These are phyloP conservation scores for Cladophialophora yegresii DNA, from an alignment of 2,329 filamentous ascomycete genomes.

Conservation along the genomic window DNA sequence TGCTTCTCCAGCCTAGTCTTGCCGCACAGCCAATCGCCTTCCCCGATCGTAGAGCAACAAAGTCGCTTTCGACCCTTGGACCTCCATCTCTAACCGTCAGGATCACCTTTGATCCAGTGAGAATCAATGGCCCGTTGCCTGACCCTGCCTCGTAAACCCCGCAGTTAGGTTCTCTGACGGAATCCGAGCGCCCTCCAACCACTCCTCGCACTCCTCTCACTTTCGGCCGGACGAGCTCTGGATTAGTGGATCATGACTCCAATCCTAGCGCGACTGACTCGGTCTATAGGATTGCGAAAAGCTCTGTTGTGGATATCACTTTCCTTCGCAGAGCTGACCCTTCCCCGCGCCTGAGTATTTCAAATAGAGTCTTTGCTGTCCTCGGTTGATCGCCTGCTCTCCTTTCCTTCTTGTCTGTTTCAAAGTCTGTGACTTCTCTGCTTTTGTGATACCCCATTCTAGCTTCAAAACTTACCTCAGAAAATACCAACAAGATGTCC, in stretches of 20 bases:
- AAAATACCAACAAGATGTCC: constrained; percentile 41
- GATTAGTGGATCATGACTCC: constrained; percentile 18
- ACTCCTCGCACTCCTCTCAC: constrained; percentile 5
- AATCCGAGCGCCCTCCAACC: constrained; percentile 9
- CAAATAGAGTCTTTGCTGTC: constrained; percentile 31
- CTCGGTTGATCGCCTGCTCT: constrained; percentile 38
- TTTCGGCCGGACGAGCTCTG: constrained; percentile 14
- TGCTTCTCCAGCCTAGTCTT: not conserved
- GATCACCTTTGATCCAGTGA: constrained; percentile 24
- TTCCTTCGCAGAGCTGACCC: constrained; percentile 3
- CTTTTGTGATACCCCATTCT: constrained; percentile 28
- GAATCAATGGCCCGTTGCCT: constrained; percentile 2
- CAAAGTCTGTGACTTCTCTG: constrained; percentile 10
- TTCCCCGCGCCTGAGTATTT: constrained; percentile 35
- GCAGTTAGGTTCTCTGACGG: constrained; percentile 18
- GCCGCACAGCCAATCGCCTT: not conserved
- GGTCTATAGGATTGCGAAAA: constrained; percentile 37
- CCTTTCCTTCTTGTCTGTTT: constrained; percentile 38
- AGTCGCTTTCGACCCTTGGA: not conserved
- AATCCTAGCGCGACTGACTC: constrained; percentile 28
- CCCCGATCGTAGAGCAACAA: not conserved
- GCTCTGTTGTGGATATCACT: constrained; percentile 12
- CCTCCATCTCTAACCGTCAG: not conserved
- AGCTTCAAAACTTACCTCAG: constrained; percentile 9
- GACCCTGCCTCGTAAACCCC: constrained; percentile 10